Evolutionary conservation across 2,329 filamentous ascomycete species (phyloP).

Genomic region (Aspergillus pseudoglaucus): DNA sequence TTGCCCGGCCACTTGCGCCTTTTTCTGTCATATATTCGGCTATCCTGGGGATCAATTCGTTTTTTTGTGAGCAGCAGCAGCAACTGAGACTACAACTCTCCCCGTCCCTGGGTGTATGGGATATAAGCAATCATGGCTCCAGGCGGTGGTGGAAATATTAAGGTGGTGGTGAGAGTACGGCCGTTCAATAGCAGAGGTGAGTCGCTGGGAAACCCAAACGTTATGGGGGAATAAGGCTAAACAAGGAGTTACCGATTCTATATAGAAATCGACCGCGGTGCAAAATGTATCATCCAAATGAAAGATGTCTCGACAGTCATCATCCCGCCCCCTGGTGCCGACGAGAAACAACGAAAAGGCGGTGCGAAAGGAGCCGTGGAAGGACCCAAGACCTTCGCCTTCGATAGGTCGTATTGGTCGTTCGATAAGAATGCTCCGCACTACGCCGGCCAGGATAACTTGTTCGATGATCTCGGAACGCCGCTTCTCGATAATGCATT

Average conservation of each 20-base stretch:
- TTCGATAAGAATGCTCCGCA: constrained; percentile 74
- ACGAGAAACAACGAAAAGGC: constrained; percentile 46
- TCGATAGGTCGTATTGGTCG: constrained; percentile 97
- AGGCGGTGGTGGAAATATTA: constrained; percentile 89
- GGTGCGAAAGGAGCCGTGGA: constrained; percentile 58
- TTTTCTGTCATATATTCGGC: too few species aligned
- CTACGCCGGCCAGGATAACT: constrained; percentile 83
- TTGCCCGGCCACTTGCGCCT: constrained; percentile 8
- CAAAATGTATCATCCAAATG: constrained; percentile 98
- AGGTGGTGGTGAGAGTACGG: constrained; percentile 95
- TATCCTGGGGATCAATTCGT: constrained; percentile 9
- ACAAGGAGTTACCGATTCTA: constrained; percentile 11
- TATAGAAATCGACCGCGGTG: constrained; percentile 77
- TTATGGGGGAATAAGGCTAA: constrained; percentile 11
- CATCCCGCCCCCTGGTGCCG: constrained; percentile 60
- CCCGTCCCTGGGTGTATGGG: constrained; percentile 27
- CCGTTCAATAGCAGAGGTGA: constrained; percentile 94
- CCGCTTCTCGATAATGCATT: constrained; percentile 97
- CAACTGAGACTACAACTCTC: not conserved
- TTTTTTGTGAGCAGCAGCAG: constrained; percentile 9
- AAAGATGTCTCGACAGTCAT: constrained; percentile 86
- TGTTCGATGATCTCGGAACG: constrained; percentile 81
- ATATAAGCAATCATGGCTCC: constrained; percentile 52
- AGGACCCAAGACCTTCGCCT: constrained; percentile 80
- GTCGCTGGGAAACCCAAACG: constrained; percentile 6